Evolutionary conservation across 208 protist genomes (phyloP).

Genomic region (Leishmania tarentolae): DNA sequence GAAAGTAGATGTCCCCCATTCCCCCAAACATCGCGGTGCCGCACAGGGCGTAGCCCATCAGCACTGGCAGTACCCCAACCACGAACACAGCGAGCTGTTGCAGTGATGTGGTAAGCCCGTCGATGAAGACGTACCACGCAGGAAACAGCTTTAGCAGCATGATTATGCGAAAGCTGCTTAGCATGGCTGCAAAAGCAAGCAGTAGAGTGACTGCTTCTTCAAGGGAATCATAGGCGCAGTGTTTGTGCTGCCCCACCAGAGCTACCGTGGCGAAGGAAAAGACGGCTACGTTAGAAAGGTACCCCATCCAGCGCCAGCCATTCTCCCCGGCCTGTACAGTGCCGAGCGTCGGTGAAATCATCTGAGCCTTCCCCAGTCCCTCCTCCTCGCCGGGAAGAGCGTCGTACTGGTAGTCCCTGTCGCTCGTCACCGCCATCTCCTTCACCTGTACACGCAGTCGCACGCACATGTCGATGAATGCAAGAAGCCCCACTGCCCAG

Average conservation of each 20-base stretch:
- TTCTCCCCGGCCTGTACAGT: conserved; percentile 12
- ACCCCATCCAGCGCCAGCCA: conserved; percentile 46
- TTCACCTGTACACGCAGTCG: conserved; percentile 14
- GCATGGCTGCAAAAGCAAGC: conserved; percentile 48
- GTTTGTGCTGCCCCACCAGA: conserved; percentile 37
- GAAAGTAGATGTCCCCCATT: conserved; percentile 38
- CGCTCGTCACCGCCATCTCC: background rate
- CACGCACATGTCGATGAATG: conserved; percentile 17
- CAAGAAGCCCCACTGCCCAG: conserved; percentile 10
- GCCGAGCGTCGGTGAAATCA: background rate
- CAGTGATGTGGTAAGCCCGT: conserved; percentile 44
- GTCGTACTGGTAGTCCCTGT: background rate
- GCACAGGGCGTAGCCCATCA: conserved; percentile 56
- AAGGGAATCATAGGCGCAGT: conserved; percentile 16
- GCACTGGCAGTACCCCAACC: conserved; percentile 45
- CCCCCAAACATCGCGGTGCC: conserved; percentile 52
- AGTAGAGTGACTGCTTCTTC: conserved; percentile 53
- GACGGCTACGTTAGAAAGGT: conserved; percentile 42
- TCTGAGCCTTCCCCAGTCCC: background rate
- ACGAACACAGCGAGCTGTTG: conserved; percentile 44
- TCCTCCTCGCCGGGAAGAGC: background rate
- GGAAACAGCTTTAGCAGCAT: conserved; percentile 54
- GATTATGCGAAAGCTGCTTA: conserved; percentile 46
- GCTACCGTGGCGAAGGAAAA: conserved; percentile 38
- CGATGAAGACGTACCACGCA: conserved; percentile 44